These are phyloP conservation scores for Kandelia obovata DNA, from an alignment of 345 rosid species.

Conservation along the genomic window DNA sequence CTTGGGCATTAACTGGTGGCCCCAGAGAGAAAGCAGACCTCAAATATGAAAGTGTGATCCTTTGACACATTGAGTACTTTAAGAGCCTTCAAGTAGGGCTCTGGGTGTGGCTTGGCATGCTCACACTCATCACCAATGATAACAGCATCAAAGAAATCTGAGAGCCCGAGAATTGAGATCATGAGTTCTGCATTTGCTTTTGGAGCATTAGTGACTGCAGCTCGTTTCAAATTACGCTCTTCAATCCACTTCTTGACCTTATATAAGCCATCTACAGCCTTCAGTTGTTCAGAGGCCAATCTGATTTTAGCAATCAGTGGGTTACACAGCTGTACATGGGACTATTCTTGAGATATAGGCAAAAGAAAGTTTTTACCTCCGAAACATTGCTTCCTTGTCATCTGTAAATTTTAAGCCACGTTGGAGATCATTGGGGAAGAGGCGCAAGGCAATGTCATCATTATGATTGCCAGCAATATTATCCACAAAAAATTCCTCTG, in stretches of 20 bases:
- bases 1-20: not conserved
- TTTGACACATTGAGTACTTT: conserved; percentile 69
- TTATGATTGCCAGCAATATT: conserved; percentile 86
- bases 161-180: conserved; percentile 71
- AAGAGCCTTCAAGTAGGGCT: conserved; percentile 83
- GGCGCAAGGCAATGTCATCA: conserved; percentile 51
- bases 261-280: conserved; percentile 61
- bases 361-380: conserved; percentile 46
- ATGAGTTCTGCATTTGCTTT: conserved; percentile 80
- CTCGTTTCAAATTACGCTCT: conserved; percentile 76
- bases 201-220: conserved; percentile 96
- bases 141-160: conserved; percentile 69
- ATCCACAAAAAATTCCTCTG: conserved; percentile 59
- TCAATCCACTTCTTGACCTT: conserved; percentile 80
- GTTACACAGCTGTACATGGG: conserved; percentile 4
- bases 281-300: conserved; percentile 58
- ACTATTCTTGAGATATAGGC: not conserved
- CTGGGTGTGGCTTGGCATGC: conserved; percentile 81
- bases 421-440: conserved; percentile 68
- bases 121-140: conserved; percentile 78
- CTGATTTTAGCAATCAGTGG: conserved; percentile 34
- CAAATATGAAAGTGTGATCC: conserved; percentile 76
- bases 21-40: conserved; percentile 37
- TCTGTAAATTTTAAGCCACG: conserved; percentile 57
- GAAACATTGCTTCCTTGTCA: conserved; percentile 77